Evolutionary conservation across 2,329 filamentous ascomycete genomes (phyloP).

Genomic region (Aureobasidium sp.): DNA sequence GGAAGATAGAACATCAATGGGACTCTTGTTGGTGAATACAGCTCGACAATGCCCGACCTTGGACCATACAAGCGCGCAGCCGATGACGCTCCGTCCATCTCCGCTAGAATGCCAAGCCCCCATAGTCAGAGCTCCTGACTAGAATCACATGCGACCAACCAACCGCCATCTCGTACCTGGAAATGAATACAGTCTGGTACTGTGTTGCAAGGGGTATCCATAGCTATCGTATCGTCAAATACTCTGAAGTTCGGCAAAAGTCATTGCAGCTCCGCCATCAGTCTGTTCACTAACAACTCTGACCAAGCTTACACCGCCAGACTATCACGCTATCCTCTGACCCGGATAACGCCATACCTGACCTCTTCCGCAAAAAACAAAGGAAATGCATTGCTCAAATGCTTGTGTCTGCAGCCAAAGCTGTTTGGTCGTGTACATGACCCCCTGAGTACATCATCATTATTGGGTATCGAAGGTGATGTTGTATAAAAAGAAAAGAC

Average conservation of each 20-base stretch:
- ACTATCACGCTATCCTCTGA: slow-evolving; percentile 8
- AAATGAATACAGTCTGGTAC: too few species aligned
- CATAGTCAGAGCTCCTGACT: neutral
- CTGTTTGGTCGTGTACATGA: neutral
- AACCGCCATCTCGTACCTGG: too few species aligned
- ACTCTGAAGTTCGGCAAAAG: neutral
- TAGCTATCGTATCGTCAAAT: neutral
- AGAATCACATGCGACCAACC: slow-evolving; percentile 1
- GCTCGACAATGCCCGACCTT: neutral
- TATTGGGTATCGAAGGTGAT: neutral
- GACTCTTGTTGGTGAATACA: neutral
- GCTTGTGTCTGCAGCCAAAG: neutral
- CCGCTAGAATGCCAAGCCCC: neutral
- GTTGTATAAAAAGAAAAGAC: neutral
- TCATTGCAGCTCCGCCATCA: neutral
- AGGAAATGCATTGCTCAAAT: neutral
- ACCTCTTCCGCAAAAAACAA: neutral
- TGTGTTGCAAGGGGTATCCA: neutral
- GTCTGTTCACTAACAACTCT: neutral
- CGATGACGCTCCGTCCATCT: neutral
- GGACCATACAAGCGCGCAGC: neutral
- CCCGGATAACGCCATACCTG: slow-evolving; percentile 4
- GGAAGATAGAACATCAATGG: neutral
- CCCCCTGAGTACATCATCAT: neutral
- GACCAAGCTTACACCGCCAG: neutral